A percentile compares a stretch with the other conserved stretches of the same genome.
These are phyloP conservation scores for Paramecium pentaurelia DNA, from an alignment of 73 alveolate genomes.

Conservation along the genomic window DNA sequence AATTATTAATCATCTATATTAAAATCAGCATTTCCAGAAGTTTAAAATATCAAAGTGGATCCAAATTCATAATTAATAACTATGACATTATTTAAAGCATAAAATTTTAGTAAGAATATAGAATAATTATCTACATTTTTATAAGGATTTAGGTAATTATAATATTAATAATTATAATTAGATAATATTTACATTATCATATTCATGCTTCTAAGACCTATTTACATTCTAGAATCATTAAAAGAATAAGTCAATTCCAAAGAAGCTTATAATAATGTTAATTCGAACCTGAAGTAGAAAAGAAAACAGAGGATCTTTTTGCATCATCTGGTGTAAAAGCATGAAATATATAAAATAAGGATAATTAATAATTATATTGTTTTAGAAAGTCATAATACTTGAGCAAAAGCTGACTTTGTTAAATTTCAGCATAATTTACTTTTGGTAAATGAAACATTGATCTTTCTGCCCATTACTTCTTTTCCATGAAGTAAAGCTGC, in stretches of 20 bases:
- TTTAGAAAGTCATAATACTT: slow-evolving; percentile 18
- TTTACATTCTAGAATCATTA: slow-evolving; percentile 20
- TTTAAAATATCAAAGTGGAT: background rate
- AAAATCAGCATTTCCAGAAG: background rate
- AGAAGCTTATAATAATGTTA: background rate
- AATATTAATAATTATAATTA: background rate
- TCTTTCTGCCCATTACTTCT: slow-evolving; percentile 56
- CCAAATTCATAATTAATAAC: background rate
- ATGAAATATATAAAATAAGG: background rate
- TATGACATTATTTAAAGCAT: background rate
- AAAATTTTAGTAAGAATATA: background rate
- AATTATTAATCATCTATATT: background rate
- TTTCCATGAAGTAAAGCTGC: slow-evolving; percentile 56
- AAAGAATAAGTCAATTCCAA: background rate
- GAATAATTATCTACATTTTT: background rate
- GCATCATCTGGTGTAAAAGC: background rate
- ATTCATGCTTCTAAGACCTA: slow-evolving; percentile 30
- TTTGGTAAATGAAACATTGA: slow-evolving; percentile 50
- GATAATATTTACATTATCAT: slow-evolving; percentile 35
- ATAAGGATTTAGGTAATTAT: slow-evolving; percentile 7
- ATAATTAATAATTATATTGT: background rate
- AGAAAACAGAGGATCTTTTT: background rate
- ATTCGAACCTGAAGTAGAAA: background rate
- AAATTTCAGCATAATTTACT: slow-evolving; percentile 9
- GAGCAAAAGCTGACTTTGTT: background rate